Base-by-base conservation (phyloP, 1,284 basidiomycete genomes). In the Melampsora americana region DNA sequence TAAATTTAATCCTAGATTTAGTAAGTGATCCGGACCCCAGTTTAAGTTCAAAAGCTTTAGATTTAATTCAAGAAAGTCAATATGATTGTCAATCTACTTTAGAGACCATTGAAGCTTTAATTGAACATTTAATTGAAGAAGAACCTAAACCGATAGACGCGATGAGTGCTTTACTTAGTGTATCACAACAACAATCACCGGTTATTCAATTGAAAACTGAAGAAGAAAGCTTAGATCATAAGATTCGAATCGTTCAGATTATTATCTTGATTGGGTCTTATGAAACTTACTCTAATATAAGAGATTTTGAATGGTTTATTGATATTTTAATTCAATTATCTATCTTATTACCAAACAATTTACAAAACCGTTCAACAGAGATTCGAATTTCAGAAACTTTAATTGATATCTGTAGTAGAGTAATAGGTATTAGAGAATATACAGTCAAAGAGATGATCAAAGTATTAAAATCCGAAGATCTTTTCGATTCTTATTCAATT, bases 231-330 rank as follows among this genome's bases (percentile, higher is more conserved):
- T 30, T 85, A 0, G 89, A 91, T 5, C 96, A 97, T 81, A 90
- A 93, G 12, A 86, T 93, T 28, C 88, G 89, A 73, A 87, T 97
- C 44, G 87, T 91, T 0, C 89, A 91, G 78, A 87, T 89, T 9
- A 90, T 98, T 77, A 86, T 97, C n/a, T 84, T 86, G 28, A 90
- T 96, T 79, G 91, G 93, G 78, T 89, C 91, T 5, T 87, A 88
- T 77, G 89, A 90, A 75, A 90, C 90, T 7, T 99, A 96, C 80
- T 89, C 89, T 71, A 90, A 95, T 80, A 87, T 99, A 48, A 86
- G 87, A 50, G 93, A 98, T 83, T 97, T 98, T 81, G 90, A 95
- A 80, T 99, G 96, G 96, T 96, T 93, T 81, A 86, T 98, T 32
- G 95, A 94, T 9, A 92, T 95, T 2, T 88, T 97, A 30, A 87